Evolutionary conservation across 1,139 yeast species (phyloP).

Genomic region (Fermentozyma sake): DNA sequence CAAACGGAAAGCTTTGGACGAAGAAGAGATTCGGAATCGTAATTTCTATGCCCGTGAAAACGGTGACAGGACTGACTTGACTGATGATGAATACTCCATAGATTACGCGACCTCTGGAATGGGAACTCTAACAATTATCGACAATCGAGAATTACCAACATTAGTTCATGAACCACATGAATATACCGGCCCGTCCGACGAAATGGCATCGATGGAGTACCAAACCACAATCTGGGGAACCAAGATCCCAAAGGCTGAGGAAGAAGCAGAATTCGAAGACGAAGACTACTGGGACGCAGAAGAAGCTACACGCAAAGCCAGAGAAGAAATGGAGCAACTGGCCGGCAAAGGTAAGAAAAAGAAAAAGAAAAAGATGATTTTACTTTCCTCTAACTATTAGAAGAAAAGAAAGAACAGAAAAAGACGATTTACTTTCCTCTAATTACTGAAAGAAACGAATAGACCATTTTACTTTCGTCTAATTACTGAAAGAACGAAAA

Average conservation of each 20-base stretch:
- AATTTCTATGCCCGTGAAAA: slow-evolving; percentile 59
- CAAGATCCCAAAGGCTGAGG: slow-evolving; percentile 41
- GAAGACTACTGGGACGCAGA: slow-evolving; percentile 44
- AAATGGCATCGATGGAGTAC: slow-evolving; percentile 11
- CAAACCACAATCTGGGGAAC: slow-evolving; percentile 62
- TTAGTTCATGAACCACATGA: slow-evolving; percentile 6
- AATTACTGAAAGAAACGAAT: too few relatives aligned
- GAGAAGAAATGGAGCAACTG: slow-evolving; percentile 40
- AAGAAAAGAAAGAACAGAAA: background rate
- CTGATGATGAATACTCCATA: slow-evolving; percentile 10
- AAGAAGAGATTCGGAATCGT: slow-evolving; percentile 55
- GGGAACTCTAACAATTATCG: slow-evolving; percentile 31
- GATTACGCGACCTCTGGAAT: slow-evolving; percentile 14
- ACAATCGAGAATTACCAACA: slow-evolving; percentile 25
- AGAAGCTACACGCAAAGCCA: slow-evolving; percentile 47
- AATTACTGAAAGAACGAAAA: too few relatives aligned
- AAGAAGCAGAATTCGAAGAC: slow-evolving; percentile 16
- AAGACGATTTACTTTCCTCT: too few relatives aligned
- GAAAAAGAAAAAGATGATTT: slow-evolving; percentile 28
- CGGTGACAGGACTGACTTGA: slow-evolving; percentile 13
- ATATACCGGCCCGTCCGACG: background rate
- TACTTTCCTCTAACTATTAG: slow-evolving; percentile 7
- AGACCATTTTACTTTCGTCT: too few relatives aligned
- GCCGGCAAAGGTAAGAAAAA: slow-evolving; percentile 22
- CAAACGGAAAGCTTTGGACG: slow-evolving; percentile 53